Base-by-base conservation (phyloP, 768 basidiomycete genomes). In the Paxillus rubicundulus region DNA sequence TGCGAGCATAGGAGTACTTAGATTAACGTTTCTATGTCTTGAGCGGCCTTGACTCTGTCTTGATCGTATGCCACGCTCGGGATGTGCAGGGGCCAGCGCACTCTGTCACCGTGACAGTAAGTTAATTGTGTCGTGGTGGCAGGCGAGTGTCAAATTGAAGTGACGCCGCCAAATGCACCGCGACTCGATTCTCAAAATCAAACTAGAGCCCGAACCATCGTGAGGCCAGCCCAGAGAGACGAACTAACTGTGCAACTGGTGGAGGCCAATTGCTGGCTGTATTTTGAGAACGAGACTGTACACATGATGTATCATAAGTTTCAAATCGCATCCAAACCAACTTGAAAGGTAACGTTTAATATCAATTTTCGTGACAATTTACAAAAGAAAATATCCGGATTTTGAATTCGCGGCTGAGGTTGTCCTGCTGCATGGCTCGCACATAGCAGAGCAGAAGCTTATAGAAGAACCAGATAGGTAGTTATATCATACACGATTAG, bases 1-100 rank as follows among this genome's bases (percentile, higher is more conserved):
- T 53, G 56, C 61, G 53, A 66, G 59, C 69, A 65, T 70, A 70
- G 56, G 63, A 65, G 64, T 30, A 66, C 66, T 64, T 52, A 61
- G 62, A 59, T 47, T 61, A 67, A 48, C 59, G 55, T 61, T 65
- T 67, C 48, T 50, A 47, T 47, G 54, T 60, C 53, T 46, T 43
- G 53, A 46, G 55, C 45, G 47, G 50, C 49, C 47, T 42, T 51
- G 38, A 53, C 51, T 48, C 43, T 54, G 64, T 55, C 61, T 49
- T 64, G 63, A 58, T 61, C 28, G 58, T 62, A 36, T 60, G 46
- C 53, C 56, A 50, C 24, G 24, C 41, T n/a, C n/a, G n/a, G n/a
- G 20, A 47, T 55, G 68, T 59, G 54, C 56, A 49, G 56, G n/a
- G n/a, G 55, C 54, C 55, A 58, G 47, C 50, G 57, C 58, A 56